These are phyloP conservation scores for Thelephora terrestris DNA, from an alignment of 1,284 basidiomycete species.

Conservation along the genomic window DNA sequence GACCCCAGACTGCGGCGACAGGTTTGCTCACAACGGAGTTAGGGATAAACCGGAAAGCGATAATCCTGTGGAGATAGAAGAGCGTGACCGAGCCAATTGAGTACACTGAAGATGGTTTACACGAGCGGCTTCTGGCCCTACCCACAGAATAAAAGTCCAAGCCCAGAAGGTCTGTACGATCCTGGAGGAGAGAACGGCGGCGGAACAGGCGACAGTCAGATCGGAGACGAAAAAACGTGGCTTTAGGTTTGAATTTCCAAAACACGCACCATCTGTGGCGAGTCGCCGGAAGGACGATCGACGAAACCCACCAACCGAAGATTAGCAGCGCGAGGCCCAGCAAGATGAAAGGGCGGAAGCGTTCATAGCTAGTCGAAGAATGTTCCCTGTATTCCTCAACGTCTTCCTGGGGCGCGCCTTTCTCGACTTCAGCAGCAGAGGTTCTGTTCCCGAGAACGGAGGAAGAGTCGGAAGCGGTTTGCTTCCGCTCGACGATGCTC, in stretches of 20 bases:
- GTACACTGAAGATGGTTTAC: neutral
- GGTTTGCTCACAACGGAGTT: conserved; percentile 56
- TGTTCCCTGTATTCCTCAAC: conserved; percentile 15
- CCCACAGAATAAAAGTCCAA: conserved; percentile 68
- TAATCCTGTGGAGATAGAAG: conserved; percentile 36
- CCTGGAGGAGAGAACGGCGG: conserved; percentile 30
- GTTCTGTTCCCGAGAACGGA: conserved; percentile 16
- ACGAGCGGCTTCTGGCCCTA: conserved; percentile 6
- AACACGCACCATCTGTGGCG: conserved; percentile 56
- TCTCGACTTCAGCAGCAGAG: conserved; percentile 16
- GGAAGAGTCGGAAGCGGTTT: conserved; percentile 7
- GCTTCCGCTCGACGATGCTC: conserved; percentile 7
- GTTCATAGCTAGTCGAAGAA: conserved; percentile 14
- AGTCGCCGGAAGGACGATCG: conserved; percentile 56
- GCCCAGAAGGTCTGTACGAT: conserved; percentile 72
- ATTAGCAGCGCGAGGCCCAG: conserved; percentile 46
- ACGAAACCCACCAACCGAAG: conserved; percentile 74
- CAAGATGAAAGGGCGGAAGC: conserved; percentile 35
- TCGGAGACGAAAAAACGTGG: neutral
- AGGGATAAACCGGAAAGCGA: conserved; percentile 73
- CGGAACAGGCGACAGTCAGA: neutral
- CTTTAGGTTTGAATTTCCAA: conserved; percentile 1
- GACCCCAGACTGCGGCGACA: conserved; percentile 54
- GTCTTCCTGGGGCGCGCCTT: conserved; percentile 14
- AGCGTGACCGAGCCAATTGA: neutral